These are phyloP conservation scores for Aspergillus ibericus DNA, from an alignment of 2,329 filamentous ascomycete species.

Conservation along the genomic window DNA sequence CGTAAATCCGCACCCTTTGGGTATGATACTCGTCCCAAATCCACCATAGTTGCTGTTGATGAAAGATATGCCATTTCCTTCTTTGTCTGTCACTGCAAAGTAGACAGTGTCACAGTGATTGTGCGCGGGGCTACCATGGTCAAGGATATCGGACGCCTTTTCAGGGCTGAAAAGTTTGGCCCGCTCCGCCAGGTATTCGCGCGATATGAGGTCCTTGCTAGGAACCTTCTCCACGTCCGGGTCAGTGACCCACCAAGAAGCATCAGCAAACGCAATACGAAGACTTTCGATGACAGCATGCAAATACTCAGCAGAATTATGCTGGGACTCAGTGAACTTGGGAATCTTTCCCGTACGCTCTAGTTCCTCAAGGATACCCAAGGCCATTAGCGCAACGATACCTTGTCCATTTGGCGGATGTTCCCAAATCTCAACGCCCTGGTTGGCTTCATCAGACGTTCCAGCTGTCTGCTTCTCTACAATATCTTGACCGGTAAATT, in stretches of 20 bases:
- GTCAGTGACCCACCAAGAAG: constrained; percentile 85
- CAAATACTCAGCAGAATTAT: constrained; percentile 78
- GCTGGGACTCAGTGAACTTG: constrained; percentile 66
- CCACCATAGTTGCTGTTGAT: constrained; percentile 94
- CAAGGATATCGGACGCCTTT: constrained; percentile 53
- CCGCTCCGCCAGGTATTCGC: constrained; percentile 72
- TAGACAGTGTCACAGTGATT: constrained; percentile 92
- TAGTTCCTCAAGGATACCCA: constrained; percentile 86
- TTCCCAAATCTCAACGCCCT: constrained; percentile 81
- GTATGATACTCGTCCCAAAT: constrained; percentile 82
- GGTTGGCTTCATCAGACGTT: constrained; percentile 43
- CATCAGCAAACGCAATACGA: constrained; percentile 87
- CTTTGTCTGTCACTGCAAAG: constrained; percentile 76
- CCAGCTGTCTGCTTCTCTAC: constrained; percentile 47
- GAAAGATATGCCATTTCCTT: constrained; percentile 90
- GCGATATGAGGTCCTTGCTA: constrained; percentile 65
- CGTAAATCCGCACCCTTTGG: constrained; percentile 82
- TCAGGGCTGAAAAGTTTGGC: constrained; percentile 61
- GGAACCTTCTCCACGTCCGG: constrained; percentile 72
- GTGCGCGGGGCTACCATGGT: constrained; percentile 80
- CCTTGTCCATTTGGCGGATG: constrained; percentile 96
- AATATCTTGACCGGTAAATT: constrained; percentile 68
- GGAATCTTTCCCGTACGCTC: constrained; percentile 74
- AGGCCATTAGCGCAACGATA: constrained; percentile 88
- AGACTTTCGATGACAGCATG: constrained; percentile 87